These are phyloP conservation scores for Solanum aculeatissimum DNA, from an alignment of 305 asterid species.

Conservation along the genomic window DNA sequence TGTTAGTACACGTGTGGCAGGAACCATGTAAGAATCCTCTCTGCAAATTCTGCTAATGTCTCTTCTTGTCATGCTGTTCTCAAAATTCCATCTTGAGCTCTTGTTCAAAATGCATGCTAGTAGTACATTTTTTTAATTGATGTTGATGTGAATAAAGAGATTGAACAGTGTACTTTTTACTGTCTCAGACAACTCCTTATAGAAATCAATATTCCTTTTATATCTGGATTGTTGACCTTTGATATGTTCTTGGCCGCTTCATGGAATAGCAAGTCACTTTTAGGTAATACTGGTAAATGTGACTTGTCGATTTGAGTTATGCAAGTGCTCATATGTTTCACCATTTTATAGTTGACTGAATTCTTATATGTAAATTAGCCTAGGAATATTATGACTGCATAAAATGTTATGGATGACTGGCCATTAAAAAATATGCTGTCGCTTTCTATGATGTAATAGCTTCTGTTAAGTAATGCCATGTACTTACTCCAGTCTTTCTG, in stretches of 20 bases:
- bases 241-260: neutral
- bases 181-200: neutral
- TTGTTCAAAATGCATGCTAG: neutral
- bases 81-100: neutral
- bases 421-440: neutral
- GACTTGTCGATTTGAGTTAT: neutral
- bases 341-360: neutral
- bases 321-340: neutral
- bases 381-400: neutral
- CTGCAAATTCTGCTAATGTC: neutral
- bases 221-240: neutral
- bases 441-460: neutral
- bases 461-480: neutral
- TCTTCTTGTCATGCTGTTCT: neutral
- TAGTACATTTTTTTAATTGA: neutral
- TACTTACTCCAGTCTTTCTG: neutral
- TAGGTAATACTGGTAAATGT: neutral
- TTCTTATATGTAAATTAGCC: neutral
- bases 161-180: neutral
- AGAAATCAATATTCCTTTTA: neutral
- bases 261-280: neutral
- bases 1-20: conserved; percentile 95
- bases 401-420: neutral
- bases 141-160: neutral
- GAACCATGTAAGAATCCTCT: conserved; percentile 64